Conservation (phyloP, 1,284 basidiomycete species). For the Naganishia sp. region DNA sequence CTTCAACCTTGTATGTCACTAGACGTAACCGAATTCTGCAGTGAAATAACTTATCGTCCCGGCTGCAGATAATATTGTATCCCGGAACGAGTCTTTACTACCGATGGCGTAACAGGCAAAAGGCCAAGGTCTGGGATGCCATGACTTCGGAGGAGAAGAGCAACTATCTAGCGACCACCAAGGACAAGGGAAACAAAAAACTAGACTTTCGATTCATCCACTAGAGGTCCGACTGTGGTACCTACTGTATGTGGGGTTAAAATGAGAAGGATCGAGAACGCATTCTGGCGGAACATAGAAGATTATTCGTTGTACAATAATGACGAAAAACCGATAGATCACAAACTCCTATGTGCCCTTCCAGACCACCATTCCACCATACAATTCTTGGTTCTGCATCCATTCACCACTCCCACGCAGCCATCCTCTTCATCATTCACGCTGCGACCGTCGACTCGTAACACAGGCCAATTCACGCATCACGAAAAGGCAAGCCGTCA, state of each 20-base stretch:
- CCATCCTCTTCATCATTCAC: too few relatives aligned
- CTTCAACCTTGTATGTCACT: slow-evolving; percentile 28
- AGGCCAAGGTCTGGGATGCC: slow-evolving; percentile 35
- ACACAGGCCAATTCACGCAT: too few relatives aligned
- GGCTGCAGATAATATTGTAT: slow-evolving; percentile 12
- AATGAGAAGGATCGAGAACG: too few relatives aligned
- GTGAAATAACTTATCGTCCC: slow-evolving; percentile 30
- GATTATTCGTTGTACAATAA: neutral
- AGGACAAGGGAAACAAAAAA: slow-evolving; percentile 43
- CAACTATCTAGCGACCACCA: slow-evolving; percentile 40
- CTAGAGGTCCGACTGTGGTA: neutral
- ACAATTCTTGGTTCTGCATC: too few relatives aligned
- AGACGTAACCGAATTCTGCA: slow-evolving; percentile 34
- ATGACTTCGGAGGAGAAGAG: slow-evolving; percentile 37
- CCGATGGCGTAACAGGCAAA: slow-evolving; percentile 36
- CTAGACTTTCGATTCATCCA: slow-evolving; percentile 33
- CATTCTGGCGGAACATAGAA: neutral
- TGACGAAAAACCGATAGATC: neutral
- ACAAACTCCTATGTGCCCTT: too few relatives aligned
- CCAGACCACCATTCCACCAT: too few relatives aligned
- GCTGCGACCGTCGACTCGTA: too few relatives aligned
- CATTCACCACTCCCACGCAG: too few relatives aligned
- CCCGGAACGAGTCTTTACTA: slow-evolving; percentile 35
- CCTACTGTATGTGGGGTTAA: neutral
- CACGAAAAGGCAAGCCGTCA: too few relatives aligned